Evolutionary conservation across 2,329 filamentous ascomycete genomes (phyloP).

Genomic region (Neoascochyta sp.): DNA sequence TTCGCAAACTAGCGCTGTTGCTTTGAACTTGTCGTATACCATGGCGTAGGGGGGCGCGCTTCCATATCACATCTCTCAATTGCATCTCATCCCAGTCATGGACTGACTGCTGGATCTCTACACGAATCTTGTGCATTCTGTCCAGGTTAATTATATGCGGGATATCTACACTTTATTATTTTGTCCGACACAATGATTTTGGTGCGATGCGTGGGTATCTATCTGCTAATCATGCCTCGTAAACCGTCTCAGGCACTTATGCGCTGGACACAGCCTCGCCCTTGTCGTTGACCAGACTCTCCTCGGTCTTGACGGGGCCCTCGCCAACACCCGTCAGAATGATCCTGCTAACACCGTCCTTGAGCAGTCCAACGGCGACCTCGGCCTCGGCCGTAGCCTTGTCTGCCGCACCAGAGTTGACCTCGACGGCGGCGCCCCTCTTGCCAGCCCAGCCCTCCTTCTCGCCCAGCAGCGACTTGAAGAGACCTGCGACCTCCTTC

Average conservation of each 20-base stretch:
- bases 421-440: constrained; percentile 52
- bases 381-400: constrained; percentile 51
- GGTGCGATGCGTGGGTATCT: no score
- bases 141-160: no score
- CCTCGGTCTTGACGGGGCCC: constrained; percentile 75
- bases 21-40: constrained; percentile 12
- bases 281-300: constrained; percentile 68
- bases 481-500: constrained; percentile 68
- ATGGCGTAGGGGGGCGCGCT: constrained; percentile 14
- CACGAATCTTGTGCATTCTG: no score
- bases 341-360: constrained; percentile 78
- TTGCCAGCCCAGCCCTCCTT: constrained; percentile 68
- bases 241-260: constrained; percentile 4
- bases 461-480: constrained; percentile 63
- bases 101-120: no score
- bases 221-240: constrained; percentile 1
- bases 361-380: constrained; percentile 50
- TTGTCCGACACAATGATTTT: no score
- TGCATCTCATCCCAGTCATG: no score
- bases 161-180: no score
- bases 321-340: constrained; percentile 91
- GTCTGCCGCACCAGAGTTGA: constrained; percentile 55
- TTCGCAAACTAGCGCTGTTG: constrained; percentile 1
- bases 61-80: no score
- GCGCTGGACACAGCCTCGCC: constrained; percentile 27